A percentile compares a stretch with the other conserved stretches of the same genome.
These are phyloP conservation scores for Populus simonii DNA, from an alignment of 345 rosid species.

Conservation along the genomic window DNA sequence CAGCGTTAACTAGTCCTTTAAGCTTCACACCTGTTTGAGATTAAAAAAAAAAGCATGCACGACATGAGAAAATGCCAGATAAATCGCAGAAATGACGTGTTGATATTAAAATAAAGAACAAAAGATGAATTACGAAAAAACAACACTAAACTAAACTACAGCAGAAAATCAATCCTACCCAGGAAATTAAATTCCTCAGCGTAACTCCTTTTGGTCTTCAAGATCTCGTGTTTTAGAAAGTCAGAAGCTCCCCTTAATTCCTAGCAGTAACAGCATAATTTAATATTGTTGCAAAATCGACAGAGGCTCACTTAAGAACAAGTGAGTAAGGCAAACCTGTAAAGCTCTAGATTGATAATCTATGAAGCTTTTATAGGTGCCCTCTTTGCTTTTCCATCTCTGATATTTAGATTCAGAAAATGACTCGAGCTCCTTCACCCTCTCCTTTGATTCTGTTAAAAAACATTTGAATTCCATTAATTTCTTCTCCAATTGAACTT, in stretches of 20 bases:
- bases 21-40: slow-evolving; percentile 60
- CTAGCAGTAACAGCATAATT: slow-evolving; percentile 31
- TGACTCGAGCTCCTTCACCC: slow-evolving; percentile 73
- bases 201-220: slow-evolving; percentile 56
- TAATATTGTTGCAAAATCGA: slow-evolving; percentile 5
- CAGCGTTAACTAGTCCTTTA: slow-evolving; percentile 76
- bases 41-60: not conserved
- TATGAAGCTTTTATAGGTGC: slow-evolving; percentile 51
- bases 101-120: slow-evolving; percentile 1
- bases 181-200: slow-evolving; percentile 58
- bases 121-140: not conserved
- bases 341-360: slow-evolving; percentile 52
- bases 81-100: slow-evolving; percentile 9
- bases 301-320: slow-evolving; percentile 6
- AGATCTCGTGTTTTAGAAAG: slow-evolving; percentile 62
- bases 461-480: slow-evolving; percentile 54
- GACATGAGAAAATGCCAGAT: slow-evolving; percentile 11
- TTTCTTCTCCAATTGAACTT: slow-evolving; percentile 53
- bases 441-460: slow-evolving; percentile 49
- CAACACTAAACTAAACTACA: not conserved
- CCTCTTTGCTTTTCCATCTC: slow-evolving; percentile 72
- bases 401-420: slow-evolving; percentile 56
- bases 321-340: slow-evolving; percentile 48
- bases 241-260: slow-evolving; percentile 59
- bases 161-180: slow-evolving; percentile 39